Percentiles rank a stretch among this genome's conserved stretches.
Evolutionary conservation across 768 basidiomycete species (phyloP).

Genomic region (Piloderma croceum): DNA sequence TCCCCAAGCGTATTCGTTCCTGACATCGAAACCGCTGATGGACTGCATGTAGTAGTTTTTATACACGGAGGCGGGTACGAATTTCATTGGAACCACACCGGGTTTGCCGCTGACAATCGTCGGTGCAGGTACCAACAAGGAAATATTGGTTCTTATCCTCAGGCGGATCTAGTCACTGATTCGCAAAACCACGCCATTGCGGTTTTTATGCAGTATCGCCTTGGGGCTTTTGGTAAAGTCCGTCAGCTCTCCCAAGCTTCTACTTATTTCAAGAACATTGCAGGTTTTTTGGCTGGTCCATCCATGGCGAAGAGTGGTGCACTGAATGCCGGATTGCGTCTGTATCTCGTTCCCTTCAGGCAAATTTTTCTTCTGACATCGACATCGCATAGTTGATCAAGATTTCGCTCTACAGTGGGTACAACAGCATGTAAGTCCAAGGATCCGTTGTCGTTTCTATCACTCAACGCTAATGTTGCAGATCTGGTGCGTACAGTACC

Average conservation of each 20-base stretch:
- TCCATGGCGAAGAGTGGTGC: constrained; percentile 25
- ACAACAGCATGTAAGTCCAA: constrained; percentile 23
- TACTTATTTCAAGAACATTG: no score
- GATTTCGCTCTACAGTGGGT: constrained; percentile 31
- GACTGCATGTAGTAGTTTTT: constrained; percentile 27
- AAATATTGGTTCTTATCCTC: no score
- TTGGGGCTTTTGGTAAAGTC: constrained; percentile 29
- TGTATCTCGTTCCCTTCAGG: constrained; percentile 7
- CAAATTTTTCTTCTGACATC: neutral
- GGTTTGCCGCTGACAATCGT: no score
- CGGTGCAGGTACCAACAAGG: no score
- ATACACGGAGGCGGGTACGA: constrained; percentile 34
- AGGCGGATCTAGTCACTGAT: constrained; percentile 21
- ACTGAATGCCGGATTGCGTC: constrained; percentile 33
- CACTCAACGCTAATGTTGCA: no score
- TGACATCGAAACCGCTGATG: constrained; percentile 11
- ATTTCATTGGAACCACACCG: no score
- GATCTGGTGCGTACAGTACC: no score
- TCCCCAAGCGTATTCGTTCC: constrained; percentile 24
- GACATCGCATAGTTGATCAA: constrained; percentile 26
- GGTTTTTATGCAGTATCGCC: constrained; percentile 29
- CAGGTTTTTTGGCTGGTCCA: constrained; percentile 26
- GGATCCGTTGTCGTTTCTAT: no score
- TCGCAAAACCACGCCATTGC: constrained; percentile 19
- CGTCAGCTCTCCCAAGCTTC: no score